Conservation (phyloP, 208 protist genomes). For the Trypanosoma boissoni region DNA sequence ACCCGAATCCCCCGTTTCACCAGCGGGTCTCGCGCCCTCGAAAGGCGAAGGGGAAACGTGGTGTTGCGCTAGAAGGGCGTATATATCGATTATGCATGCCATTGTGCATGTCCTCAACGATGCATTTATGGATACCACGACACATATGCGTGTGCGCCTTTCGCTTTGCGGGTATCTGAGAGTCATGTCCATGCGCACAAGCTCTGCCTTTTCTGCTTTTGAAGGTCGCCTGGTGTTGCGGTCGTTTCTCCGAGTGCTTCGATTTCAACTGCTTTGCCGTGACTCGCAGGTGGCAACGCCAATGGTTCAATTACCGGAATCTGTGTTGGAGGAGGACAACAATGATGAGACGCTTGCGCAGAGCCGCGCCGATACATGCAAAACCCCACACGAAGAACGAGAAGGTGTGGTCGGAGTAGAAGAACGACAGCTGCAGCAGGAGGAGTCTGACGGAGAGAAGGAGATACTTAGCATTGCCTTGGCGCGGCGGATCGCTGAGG, state of each 20-base stretch:
- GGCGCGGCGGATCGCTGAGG: slow-evolving; percentile 27
- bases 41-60: slow-evolving; percentile 1
- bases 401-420: too few species aligned
- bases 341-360: background rate
- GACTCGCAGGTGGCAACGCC: background rate
- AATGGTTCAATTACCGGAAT: background rate
- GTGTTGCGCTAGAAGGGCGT: slow-evolving; percentile 56
- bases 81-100: slow-evolving; percentile 42
- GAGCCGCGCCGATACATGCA: too few species aligned
- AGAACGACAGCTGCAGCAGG: background rate
- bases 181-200: slow-evolving; percentile 42
- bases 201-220: slow-evolving; percentile 42
- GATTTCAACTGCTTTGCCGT: slow-evolving; percentile 6
- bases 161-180: slow-evolving; percentile 39
- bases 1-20: background rate
- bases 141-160: slow-evolving; percentile 41
- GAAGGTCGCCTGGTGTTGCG: slow-evolving; percentile 58
- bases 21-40: too few species aligned
- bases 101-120: slow-evolving; percentile 37
- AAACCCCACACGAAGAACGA: too few species aligned
- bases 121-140: slow-evolving; percentile 26
- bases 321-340: background rate
- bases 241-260: slow-evolving; percentile 38
- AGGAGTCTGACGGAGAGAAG: background rate
- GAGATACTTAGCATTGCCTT: slow-evolving; percentile 20